Evolutionary conservation across 768 basidiomycete genomes (phyloP).

Genomic region (Antrodiella citrinella): DNA sequence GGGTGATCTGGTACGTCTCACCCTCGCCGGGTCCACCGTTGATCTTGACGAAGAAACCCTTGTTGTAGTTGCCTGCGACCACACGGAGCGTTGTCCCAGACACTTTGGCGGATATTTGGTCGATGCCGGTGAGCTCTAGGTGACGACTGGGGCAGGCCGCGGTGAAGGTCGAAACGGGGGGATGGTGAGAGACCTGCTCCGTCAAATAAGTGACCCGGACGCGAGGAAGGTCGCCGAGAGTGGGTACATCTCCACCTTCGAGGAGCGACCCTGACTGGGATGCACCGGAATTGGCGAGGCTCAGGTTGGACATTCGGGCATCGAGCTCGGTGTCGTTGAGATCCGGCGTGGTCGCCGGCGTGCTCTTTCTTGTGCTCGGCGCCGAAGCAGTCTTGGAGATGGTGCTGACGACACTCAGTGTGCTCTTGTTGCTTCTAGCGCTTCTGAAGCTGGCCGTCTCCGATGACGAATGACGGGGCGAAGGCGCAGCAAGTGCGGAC

Average conservation of each 20-base stretch:
- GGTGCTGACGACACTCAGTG: conserved; percentile 47
- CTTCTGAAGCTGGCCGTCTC: conserved; percentile 45
- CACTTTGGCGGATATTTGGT: conserved; percentile 91
- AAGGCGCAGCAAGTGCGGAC: conserved; percentile 15
- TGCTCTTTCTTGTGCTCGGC: conserved; percentile 34
- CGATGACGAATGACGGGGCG: conserved; percentile 19
- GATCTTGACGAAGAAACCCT: conserved; percentile 80
- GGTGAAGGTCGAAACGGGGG: conserved; percentile 84
- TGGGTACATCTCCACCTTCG: conserved; percentile 26
- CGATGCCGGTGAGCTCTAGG: conserved; percentile 69
- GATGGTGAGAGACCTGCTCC: conserved; percentile 96
- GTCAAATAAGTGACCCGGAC: conserved; percentile 76
- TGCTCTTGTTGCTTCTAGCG: conserved; percentile 50
- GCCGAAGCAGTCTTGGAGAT: conserved; percentile 17
- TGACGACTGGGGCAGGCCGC: conserved; percentile 68
- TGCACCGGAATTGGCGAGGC: conserved; percentile 33
- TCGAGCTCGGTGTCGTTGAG: conserved; percentile 36
- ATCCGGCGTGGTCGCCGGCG: conserved; percentile 47
- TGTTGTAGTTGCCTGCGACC: conserved; percentile 74
- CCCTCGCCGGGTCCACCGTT: conserved; percentile 68
- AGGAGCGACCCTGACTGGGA: conserved; percentile 22
- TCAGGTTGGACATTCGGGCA: conserved; percentile 55
- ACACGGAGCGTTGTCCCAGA: conserved; percentile 84
- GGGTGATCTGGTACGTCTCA: conserved; percentile 81
- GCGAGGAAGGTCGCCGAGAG: conserved; percentile 24